A percentile compares a stretch with the other conserved stretches of the same genome.
These are phyloP conservation scores for Stenocarpella maydis DNA, from an alignment of 2,329 filamentous ascomycete species.

Conservation along the genomic window DNA sequence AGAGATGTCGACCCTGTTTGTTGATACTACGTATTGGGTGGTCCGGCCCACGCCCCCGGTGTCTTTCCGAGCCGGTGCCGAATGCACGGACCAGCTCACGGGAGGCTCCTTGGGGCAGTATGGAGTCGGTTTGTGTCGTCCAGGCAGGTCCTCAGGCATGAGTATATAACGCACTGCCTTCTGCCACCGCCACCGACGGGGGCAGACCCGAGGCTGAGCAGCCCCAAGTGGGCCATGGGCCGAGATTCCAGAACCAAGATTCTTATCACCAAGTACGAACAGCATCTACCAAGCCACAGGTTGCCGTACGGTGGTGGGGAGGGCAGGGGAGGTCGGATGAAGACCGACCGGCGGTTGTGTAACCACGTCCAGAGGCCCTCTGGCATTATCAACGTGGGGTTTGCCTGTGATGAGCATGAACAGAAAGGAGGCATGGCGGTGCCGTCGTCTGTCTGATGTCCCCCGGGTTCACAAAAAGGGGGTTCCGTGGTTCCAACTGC, in stretches of 20 bases:
- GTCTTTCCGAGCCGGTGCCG: background rate
- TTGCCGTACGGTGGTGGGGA: background rate
- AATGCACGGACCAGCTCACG: slow-evolving; percentile 3
- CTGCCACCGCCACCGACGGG: background rate
- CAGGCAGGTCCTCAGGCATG: too few species aligned
- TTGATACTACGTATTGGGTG: background rate
- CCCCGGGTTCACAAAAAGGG: slow-evolving; percentile 16
- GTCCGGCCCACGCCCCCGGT: slow-evolving; percentile 8
- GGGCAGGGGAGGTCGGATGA: slow-evolving; percentile 8
- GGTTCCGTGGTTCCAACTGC: slow-evolving; percentile 1
- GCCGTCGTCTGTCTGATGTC: slow-evolving; percentile 19
- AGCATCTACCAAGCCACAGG: slow-evolving; percentile 6
- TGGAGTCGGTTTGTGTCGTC: background rate
- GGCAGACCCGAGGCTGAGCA: background rate
- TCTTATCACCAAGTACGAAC: background rate
- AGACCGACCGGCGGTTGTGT: slow-evolving; percentile 11
- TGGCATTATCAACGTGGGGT: background rate
- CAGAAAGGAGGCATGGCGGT: background rate
- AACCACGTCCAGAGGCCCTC: background rate
- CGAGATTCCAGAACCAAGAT: background rate
- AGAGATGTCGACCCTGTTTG: slow-evolving; percentile 6
- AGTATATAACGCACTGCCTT: background rate
- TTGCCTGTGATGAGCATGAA: background rate
- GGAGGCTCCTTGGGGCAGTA: background rate
- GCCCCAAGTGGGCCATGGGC: background rate